Base-by-base conservation (phyloP, 805 yeast species). In the Ogataea pignaliae region DNA sequence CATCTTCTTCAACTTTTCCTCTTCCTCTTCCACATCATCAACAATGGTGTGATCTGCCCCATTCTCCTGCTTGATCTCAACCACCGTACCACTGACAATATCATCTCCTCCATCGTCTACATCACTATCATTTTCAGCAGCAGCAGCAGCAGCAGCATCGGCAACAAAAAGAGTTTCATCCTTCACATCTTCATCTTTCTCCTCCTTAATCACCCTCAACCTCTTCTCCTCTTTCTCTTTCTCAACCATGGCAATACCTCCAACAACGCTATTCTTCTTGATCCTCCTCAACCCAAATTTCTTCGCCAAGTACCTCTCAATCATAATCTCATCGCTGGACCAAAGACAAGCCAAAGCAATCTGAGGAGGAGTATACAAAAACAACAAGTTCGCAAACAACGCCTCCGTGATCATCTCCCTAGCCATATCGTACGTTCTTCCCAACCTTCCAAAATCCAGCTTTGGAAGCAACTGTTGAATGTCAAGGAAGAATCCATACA, bases 401-500 rank as follows among this genome's bases (percentile, higher is more conserved):
- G 87, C 75, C 21, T 81, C 86, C 37, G 80, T 77, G 5, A 87
- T 72, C 62, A 81, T 65, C 28, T 69, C 73, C 53, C 84, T 78
- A 10, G 96, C 88, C 36, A 69, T 66, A 57, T 87, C 95, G 63
- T 87, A 86, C 36, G 80, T 72, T 37, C 70, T 70, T 1, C 93
- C 91, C 46, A 88, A 65, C 39, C 79, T 74, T 37, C 76, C 76
- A 29, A 75, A 66, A 45, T 79, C 80, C 14, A 76, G 61, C 17
- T 68, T 63, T 1, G 80, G 66, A 55, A 78, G 65, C 42, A 69
- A 73, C 43, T 64, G 73, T 61, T 93, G 99, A 51, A 90, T 77
- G 64, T 93, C 99, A 38, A 91, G 75, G 64, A 85, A 91, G 61
- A 91, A 90, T 17, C 99, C 99, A 62, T 90, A 93, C n/a, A 93